Evolutionary conservation across 2,329 filamentous ascomycete species (phyloP), one percentile per base, ranked within the genome.

Genomic region (Arthroderma uncinatum): DNA sequence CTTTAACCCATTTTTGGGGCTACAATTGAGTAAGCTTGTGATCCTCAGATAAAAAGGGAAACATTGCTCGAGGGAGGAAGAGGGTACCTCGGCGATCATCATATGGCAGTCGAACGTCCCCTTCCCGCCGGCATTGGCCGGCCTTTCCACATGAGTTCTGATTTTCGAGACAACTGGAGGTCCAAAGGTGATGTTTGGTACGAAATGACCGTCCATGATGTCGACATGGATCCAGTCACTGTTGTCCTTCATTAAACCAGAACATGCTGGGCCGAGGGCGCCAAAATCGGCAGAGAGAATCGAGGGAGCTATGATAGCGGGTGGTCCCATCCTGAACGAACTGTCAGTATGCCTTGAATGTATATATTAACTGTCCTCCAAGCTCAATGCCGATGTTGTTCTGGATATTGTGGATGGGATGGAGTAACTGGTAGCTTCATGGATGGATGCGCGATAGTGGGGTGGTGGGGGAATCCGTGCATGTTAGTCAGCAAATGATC

Each of bases 71-170:
- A n/a, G 33, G 50, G 23, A 10, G 39, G 19, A 42, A 19, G 12
- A 19, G 19, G 36, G 64, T 79, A 92, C 89, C 86, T 98, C 92
- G 67, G 89, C 84, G 70, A 98, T 95, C 93, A 98, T 98, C 93
- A 98, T 97, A 75, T 98, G 93, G 80, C 93, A 98, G 74, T 98
- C 93, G 71, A 98, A 98, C 12, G 92, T 97, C 61, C 93, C 93
- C 65, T 85, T 87, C 55, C 87, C 90, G 64, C 86, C 78, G 34
- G 80, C 80, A 54, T 80, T 76, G 40, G 78, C 78, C 2, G 90
- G 91, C 64, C 80, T 79, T 58, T 89, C 85, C 66, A 98, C 91
- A 67, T 95, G 87, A 48, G 82, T 79, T 61, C 93, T 84, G 66
- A 98, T 93, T 78, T 92, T 95, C 64, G 89, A 92, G 48, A 98